These are phyloP conservation scores for Apophysomyces trapeziformis DNA, from an alignment of 371 early-diverging fungal species.

Conservation along the genomic window DNA sequence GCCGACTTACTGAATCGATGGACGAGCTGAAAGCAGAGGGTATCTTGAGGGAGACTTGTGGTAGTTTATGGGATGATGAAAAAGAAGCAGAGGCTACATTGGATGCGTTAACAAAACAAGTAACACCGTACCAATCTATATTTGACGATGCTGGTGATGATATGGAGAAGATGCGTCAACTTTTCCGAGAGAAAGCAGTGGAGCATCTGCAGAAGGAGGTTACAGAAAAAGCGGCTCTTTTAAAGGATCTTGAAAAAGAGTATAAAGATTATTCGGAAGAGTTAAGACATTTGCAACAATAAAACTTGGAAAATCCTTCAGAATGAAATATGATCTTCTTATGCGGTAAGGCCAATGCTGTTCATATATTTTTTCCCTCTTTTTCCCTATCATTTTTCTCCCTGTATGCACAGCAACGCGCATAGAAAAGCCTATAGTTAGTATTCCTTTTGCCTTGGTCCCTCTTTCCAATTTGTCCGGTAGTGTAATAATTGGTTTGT, in stretches of 20 bases:
- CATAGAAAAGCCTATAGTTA: too few species aligned
- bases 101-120: background rate
- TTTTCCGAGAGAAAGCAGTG: background rate
- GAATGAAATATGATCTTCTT: too few species aligned
- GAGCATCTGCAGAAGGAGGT: background rate
- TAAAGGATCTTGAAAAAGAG: background rate
- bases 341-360: too few species aligned
- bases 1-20: background rate
- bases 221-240: background rate
- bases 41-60: background rate
- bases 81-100: conserved; percentile 1
- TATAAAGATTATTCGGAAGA: background rate
- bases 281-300: background rate
- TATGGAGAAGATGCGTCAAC: background rate
- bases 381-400: too few species aligned
- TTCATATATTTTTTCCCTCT: too few species aligned
- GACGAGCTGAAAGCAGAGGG: background rate
- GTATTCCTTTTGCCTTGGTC: too few species aligned
- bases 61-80: background rate
- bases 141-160: conserved; percentile 9
- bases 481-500: too few species aligned
- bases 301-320: too few species aligned
- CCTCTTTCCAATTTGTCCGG: too few species aligned
- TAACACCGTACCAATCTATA: background rate
- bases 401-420: too few species aligned